Evolutionary conservation across 2,329 filamentous ascomycete species (phyloP).

Genomic region (Macroventuria anomochaeta): DNA sequence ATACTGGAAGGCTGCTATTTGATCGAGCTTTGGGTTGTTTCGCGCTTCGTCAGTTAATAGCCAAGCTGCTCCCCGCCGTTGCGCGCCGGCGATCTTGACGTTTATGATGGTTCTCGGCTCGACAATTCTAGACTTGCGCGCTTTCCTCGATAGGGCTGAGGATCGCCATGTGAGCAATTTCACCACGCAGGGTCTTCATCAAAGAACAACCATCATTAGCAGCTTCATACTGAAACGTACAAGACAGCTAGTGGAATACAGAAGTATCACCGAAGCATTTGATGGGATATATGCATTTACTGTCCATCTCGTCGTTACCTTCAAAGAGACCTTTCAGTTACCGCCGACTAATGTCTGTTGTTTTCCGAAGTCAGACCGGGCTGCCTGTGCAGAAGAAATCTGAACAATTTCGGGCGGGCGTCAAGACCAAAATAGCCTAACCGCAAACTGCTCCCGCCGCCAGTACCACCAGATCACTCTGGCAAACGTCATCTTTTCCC

Average conservation of each 20-base stretch:
- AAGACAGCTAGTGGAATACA: no score
- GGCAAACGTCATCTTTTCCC: slow-evolving; percentile 6
- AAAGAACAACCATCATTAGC: background rate
- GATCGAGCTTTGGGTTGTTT: background rate
- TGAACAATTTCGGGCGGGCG: background rate
- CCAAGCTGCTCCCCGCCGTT: background rate
- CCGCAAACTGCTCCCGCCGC: slow-evolving; percentile 4
- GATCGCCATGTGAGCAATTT: slow-evolving; percentile 8
- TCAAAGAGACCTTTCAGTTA: background rate
- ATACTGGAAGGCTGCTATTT: background rate
- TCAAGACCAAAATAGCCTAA: background rate
- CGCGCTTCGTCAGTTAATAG: background rate
- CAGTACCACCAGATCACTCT: slow-evolving; percentile 1
- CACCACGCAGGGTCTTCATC: slow-evolving; percentile 1
- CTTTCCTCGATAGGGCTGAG: slow-evolving; percentile 12
- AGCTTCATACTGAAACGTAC: background rate
- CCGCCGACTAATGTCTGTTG: background rate
- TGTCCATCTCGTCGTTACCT: background rate
- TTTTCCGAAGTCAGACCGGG: slow-evolving; percentile 12
- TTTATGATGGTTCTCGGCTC: slow-evolving; percentile 12
- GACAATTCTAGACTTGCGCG: slow-evolving; percentile 8
- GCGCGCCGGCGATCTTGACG: slow-evolving; percentile 13
- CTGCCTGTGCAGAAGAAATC: slow-evolving; percentile 8
- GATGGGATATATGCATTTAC: no score
- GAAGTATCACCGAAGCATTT: no score